Percentiles rank a stretch among this genome's conserved stretches.
Evolutionary conservation across 345 rosid genomes (phyloP).

Genomic region (Abelmoschus esculentus): DNA sequence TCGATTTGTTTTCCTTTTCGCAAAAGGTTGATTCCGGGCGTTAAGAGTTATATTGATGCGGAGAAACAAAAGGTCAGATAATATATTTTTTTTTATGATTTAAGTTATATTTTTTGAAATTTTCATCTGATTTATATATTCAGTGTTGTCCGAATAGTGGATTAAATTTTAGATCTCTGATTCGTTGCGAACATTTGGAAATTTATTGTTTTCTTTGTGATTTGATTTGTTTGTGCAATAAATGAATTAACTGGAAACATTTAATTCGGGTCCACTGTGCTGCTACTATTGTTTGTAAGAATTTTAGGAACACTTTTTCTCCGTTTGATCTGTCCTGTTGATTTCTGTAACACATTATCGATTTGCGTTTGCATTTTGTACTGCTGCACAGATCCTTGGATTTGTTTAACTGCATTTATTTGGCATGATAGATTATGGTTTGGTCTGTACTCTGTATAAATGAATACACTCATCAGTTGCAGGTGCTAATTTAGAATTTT

Average conservation of each 20-base stretch:
- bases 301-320: background rate
- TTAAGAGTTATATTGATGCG: constrained; percentile 63
- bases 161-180: background rate
- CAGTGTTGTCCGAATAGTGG: background rate
- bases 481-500: background rate
- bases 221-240: constrained; percentile 1
- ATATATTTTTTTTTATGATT: background rate
- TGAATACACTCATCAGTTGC: background rate
- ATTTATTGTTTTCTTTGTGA: background rate
- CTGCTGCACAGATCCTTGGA: background rate
- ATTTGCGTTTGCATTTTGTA: background rate
- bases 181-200: background rate
- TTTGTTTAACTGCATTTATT: constrained; percentile 2
- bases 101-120: background rate
- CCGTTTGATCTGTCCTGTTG: background rate
- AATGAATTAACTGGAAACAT: background rate
- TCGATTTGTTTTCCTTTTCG: background rate
- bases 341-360: background rate
- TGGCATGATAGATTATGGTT: background rate
- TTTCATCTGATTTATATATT: background rate
- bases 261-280: background rate
- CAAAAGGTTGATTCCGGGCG: constrained; percentile 72
- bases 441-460: background rate
- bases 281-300: background rate
- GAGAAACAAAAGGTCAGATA: constrained; percentile 86